Base-by-base conservation (phyloP, 2,329 filamentous ascomycete species). In the Colletotrichum godetiae region DNA sequence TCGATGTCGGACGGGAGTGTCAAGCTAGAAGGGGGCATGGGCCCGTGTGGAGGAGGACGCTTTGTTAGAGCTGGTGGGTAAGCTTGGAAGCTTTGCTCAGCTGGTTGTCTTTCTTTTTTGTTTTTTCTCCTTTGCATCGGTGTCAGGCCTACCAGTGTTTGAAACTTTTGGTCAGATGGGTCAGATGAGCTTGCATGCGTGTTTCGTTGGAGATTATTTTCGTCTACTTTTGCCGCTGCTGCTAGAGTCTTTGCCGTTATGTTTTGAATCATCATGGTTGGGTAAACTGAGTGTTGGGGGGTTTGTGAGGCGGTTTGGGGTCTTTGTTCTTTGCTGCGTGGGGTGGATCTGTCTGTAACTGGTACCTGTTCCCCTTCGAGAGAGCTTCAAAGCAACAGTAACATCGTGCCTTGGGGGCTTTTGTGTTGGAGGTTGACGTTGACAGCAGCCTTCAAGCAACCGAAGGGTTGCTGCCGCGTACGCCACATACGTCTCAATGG, bases 391-490 rank as follows among this genome's bases (percentile, higher is more conserved):
- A 53, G 8, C 46, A 19, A 24, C 8, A 13, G n/a, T 49, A 27
- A 35, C 10, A 24, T 7, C 12, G 46, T 35, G 27, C 13, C 29
- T n/a, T 22, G 8, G 42, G 42, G n/a, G 13, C 27, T 65, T 58
- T 35, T 33, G 29, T 24, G 4, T 24, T 42, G n/a, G 7, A 60
- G 59, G 37, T 29, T 33, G 55, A 31, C 53, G 58, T 31, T 57
- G 66, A 33, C 42, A 24, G 46, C 19, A 69, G 42, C 49, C 52
- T 56, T n/a, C 35, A 59, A 5, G 22, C n/a, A 10, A 24, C 33
- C 19, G 22, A 33, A 49, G 53, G 67, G 60, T 57, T 70, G 70
- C 67, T 65, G 33, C 71, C 67, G 71, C 70, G 67, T 65, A 70
- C 35, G 33, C 55, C 35, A 56, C 27, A 19, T 35, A 73, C 55